These are phyloP conservation scores for Linum tenue DNA, from an alignment of 345 rosid genomes.

Conservation along the genomic window DNA sequence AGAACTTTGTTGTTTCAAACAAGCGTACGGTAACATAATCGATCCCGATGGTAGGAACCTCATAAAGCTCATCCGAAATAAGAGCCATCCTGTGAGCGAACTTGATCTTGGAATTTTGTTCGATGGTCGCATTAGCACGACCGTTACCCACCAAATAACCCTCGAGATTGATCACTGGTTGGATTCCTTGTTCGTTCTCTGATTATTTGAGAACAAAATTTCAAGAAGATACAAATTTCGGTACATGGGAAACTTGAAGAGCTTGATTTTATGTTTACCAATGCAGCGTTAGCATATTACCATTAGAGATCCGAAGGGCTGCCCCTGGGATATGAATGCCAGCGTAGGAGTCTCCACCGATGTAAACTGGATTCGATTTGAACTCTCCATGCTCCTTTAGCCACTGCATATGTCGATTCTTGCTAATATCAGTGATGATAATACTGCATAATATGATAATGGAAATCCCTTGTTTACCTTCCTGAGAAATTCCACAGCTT, in stretches of 20 bases:
- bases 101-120: slow-evolving; percentile 24
- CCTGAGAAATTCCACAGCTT: slow-evolving; percentile 20
- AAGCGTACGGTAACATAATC: no score
- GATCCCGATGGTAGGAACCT: slow-evolving; percentile 18
- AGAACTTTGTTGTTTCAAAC: not conserved
- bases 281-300: not conserved
- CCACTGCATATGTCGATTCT: slow-evolving; percentile 22
- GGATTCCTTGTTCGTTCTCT: slow-evolving; percentile 15
- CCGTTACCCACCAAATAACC: slow-evolving; percentile 48
- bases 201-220: not conserved
- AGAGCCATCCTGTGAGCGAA: slow-evolving; percentile 42
- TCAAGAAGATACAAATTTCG: not conserved
- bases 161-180: slow-evolving; percentile 30
- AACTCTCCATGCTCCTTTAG: slow-evolving; percentile 20
- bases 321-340: slow-evolving; percentile 26
- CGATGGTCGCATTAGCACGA: slow-evolving; percentile 14
- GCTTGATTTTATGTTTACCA: not conserved
- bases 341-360: slow-evolving; percentile 30
- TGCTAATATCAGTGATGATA: not conserved
- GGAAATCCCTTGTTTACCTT: slow-evolving; percentile 12
- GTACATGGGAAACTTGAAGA: not conserved
- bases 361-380: slow-evolving; percentile 15
- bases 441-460: no score
- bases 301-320: not conserved
- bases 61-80: slow-evolving; percentile 47